Evolutionary conservation across 768 basidiomycete species (phyloP), one percentile per base, ranked within the genome.

Genomic region (Chalciporus sphaerocephalus): DNA sequence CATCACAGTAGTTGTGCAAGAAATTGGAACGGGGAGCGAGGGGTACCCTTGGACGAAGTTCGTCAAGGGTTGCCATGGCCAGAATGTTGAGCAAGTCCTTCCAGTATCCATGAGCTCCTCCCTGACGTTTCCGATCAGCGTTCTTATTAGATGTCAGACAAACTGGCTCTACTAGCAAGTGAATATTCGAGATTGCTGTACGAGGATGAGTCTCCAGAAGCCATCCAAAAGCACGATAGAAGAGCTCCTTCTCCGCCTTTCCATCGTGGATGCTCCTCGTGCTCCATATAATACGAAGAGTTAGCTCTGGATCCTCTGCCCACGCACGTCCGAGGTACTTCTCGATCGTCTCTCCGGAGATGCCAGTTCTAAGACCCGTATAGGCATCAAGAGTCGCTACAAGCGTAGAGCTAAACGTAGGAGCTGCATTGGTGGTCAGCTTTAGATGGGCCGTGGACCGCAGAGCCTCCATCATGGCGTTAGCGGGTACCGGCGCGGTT

Each of bases 61-160:
- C 69, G 46, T 73, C 76, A 13, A 72, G 60, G 1, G 79, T 70
- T 10, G 79, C 80, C 22, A 88, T 71, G 4, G 77, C 72, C 5
- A 87, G 68, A 39, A 88, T 79, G 41, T 85, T 82, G 42, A 85
- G 73, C 17, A 87, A 70, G 53, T 87, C 86, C 57, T 89, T 87
- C 81, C 83, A 87, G 55, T 81, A 85, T 0, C 85, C 85, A 39
- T 87, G 85, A 4, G 71, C 48, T 16, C 53, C 42, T 24, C 57
- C 28, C 9, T 16, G 22, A 2, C 51, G 49, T 37, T 27, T 52
- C 40, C 22, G 47, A 12, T 41, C 18, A 11, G 24, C 6, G 10
- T 18, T 30, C 28, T 47, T 43, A 15, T 5, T 15, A 13, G 52
- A 27, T 21, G 60, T 60, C 5, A 46, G 40, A 57, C 80, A 79